Conservation (phyloP, 257 asterid genomes). For the Buddleja alternifolia region DNA sequence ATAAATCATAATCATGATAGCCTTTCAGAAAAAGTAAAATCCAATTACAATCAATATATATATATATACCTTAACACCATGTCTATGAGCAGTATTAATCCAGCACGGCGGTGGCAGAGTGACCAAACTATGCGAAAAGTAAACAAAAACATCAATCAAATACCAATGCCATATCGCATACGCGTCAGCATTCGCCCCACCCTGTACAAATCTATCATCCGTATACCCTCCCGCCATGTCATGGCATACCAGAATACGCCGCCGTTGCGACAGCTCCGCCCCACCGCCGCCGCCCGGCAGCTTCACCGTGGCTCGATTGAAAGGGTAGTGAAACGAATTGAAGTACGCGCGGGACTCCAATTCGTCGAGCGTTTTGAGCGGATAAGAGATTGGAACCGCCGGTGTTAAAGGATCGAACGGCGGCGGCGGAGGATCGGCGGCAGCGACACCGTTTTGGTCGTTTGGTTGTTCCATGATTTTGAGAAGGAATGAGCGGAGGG, state of each 20-base stretch:
- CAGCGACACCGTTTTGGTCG: constrained; percentile 17
- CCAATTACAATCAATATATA: not conserved
- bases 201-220: constrained; percentile 84
- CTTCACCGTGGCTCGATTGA: constrained; percentile 58
- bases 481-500: constrained; percentile 41
- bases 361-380: constrained; percentile 78
- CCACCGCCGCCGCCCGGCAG: constrained; percentile 32
- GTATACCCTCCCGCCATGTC: constrained; percentile 90
- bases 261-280: constrained; percentile 51
- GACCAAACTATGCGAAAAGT: constrained; percentile 84
- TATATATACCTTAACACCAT: constrained; percentile 79
- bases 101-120: constrained; percentile 97
- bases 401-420: constrained; percentile 73
- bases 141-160: constrained; percentile 89
- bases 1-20: not conserved
- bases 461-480: constrained; percentile 30
- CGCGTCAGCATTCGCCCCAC: constrained; percentile 73
- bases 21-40: not conserved
- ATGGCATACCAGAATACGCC: constrained; percentile 83
- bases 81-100: constrained; percentile 83
- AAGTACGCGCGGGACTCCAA: constrained; percentile 76
- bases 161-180: constrained; percentile 96
- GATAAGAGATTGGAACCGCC: constrained; percentile 73
- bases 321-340: constrained; percentile 79
- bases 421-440: constrained; percentile 43